Evolutionary conservation across 345 rosid species (phyloP).

Genomic region (Cardamine occulta): DNA sequence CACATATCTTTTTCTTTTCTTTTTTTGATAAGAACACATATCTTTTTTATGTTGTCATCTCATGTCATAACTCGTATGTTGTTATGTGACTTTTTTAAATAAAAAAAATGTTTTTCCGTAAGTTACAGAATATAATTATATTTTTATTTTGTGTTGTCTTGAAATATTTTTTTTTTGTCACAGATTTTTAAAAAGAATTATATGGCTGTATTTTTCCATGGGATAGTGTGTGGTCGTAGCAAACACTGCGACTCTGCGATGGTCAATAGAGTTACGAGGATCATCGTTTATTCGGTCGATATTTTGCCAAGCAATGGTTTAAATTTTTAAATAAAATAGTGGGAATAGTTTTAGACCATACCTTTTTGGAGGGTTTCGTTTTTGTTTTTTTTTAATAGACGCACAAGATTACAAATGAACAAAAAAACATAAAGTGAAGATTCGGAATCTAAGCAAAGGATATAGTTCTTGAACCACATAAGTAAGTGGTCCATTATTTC

Average conservation of each 20-base stretch:
- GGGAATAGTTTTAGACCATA: conserved; percentile 10
- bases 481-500: conserved; percentile 32
- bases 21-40: no score
- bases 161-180: background rate
- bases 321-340: background rate
- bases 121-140: background rate
- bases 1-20: background rate
- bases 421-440: conserved; percentile 21
- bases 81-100: background rate
- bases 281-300: conserved; percentile 33
- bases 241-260: conserved; percentile 6
- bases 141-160: background rate
- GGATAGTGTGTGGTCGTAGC: conserved; percentile 34
- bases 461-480: conserved; percentile 27
- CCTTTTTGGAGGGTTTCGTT: conserved; percentile 13
- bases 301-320: background rate
- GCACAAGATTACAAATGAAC: conserved; percentile 7
- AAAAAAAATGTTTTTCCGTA: background rate
- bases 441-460: conserved; percentile 41
- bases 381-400: background rate
- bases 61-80: background rate
- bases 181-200: background rate
- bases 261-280: conserved; percentile 2
- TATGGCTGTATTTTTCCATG: conserved; percentile 3
- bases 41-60: background rate